A percentile compares a stretch with the other conserved stretches of the same genome.
phyloP scores from a whole-genome alignment of 495 filamentous ascomycete species.

The Polyplosphaeria fusca region DNA sequence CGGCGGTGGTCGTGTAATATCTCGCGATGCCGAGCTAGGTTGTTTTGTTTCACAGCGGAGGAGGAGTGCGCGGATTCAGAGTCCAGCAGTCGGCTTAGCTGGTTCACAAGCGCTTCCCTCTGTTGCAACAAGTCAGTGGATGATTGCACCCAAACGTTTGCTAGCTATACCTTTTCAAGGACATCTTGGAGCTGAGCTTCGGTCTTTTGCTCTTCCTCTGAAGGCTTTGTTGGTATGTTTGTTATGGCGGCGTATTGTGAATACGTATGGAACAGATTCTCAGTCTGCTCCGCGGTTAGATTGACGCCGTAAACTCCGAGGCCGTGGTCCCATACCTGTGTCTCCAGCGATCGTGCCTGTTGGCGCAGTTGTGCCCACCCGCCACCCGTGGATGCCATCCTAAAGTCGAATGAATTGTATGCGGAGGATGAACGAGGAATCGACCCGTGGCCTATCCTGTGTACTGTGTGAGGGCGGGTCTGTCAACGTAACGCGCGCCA shows the following conservation, averaged over 20 bases:
- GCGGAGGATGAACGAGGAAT: not conserved
- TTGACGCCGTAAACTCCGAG: slow-evolving; percentile 1
- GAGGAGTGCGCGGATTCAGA: slow-evolving; percentile 86
- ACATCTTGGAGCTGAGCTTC: slow-evolving; percentile 83
- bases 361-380: slow-evolving; percentile 96
- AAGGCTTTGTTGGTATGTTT: slow-evolving; percentile 75
- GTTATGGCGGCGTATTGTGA: slow-evolving; percentile 85
- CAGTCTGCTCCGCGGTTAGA: slow-evolving; percentile 61
- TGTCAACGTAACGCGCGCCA: slow-evolving; percentile 2
- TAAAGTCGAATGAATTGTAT: not conserved
- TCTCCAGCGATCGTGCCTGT: slow-evolving; percentile 85
- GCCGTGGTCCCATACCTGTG: slow-evolving; percentile 63
- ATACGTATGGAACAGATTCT: slow-evolving; percentile 89
- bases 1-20: slow-evolving; percentile 81
- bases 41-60: slow-evolving; percentile 91
- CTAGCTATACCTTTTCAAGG: slow-evolving; percentile 52
- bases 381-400: slow-evolving; percentile 74
- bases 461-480: not conserved
- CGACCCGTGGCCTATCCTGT: not conserved
- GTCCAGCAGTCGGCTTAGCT: slow-evolving; percentile 86
- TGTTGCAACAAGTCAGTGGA: slow-evolving; percentile 38
- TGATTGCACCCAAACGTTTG: not conserved
- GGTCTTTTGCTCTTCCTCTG: slow-evolving; percentile 75
- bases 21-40: slow-evolving; percentile 87
- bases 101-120: slow-evolving; percentile 77